Evolutionary conservation across 257 asterid species (phyloP), one percentile per base, ranked within the genome.

Genomic region (Leptodermis oblonga): DNA sequence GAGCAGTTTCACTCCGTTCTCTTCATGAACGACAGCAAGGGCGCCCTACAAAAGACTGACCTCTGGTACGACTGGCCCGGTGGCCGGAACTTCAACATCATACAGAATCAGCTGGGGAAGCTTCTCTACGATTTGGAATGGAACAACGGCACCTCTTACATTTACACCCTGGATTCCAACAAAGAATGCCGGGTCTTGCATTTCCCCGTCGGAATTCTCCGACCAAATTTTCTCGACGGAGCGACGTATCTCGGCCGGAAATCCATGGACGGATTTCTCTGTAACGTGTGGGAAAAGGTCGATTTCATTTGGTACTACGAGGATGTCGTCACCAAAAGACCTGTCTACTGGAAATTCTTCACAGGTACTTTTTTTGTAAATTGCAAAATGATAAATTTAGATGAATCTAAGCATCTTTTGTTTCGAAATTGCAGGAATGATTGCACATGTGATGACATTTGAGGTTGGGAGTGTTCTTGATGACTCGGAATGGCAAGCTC

Each of bases 401-500:
- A 39, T 39, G 45, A 39, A 12, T 39, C 45, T 9, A n/a, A n/a
- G n/a, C n/a, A n/a, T n/a, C n/a, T n/a, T n/a, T n/a, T n/a, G n/a
- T n/a, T n/a, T n/a, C n/a, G n/a, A n/a, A n/a, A n/a, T 7, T 82
- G 83, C 79, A 86, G 97, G 95, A 51, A 77, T 70, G 84, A 45
- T 61, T 28, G 74, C 82, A 22, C 95, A 84, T 73, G 91, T 90
- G 78, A 87, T 90, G 79, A 90, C 92, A 37, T 90, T 90, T 68
- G 95, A 90, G 81, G 92, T 86, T 8, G 97, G 97, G 26, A 71
- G 73, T 70, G 90, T 86, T 70, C 88, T 90, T 23, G 91, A 83
- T 18, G 92, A 90, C 64, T 78, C 95, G 2, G 76, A 75, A n/a
- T 90, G 96, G 92, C 96, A 90, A 78, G 90, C 95, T 26, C 95